phyloP scores from a whole-genome alignment of 2,329 filamentous ascomycete species.

The Macroventuria anomochaeta region DNA sequence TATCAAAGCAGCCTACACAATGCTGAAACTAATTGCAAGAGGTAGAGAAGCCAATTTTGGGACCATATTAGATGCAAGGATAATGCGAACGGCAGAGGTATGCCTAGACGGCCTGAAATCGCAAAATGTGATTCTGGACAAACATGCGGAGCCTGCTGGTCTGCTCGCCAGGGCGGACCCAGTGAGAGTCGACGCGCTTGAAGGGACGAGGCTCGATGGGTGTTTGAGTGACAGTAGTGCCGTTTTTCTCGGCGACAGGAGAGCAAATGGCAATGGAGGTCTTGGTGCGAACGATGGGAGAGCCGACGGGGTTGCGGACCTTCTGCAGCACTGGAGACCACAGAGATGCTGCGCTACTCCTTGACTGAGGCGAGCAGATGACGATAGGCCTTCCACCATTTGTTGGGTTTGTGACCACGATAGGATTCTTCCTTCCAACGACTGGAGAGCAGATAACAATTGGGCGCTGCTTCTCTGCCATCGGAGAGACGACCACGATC shows the following conservation, averaged over 20 bases:
- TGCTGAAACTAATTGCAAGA: neutral
- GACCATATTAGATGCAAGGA: neutral
- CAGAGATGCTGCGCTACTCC: conserved; percentile 17
- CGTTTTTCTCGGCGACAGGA: conserved; percentile 20
- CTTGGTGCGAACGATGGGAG: conserved; percentile 30
- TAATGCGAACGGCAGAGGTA: neutral
- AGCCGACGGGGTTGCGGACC: conserved; percentile 30
- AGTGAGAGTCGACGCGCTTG: conserved; percentile 28
- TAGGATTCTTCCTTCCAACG: conserved; percentile 31
- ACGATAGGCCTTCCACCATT: conserved; percentile 30
- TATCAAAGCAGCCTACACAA: conserved; percentile 2
- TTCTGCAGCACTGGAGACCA: conserved; percentile 29
- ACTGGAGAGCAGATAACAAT: conserved; percentile 36
- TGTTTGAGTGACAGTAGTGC: conserved; percentile 12
- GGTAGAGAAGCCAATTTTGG: neutral
- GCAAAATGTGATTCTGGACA: conserved; percentile 10
- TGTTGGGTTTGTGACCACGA: conserved; percentile 28
- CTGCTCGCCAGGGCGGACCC: conserved; percentile 26
- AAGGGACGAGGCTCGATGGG: conserved; percentile 19
- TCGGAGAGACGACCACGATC: conserved; percentile 28
- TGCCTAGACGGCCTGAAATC: conserved; percentile 10
- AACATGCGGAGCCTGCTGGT: conserved; percentile 20
- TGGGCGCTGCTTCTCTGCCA: conserved; percentile 31
- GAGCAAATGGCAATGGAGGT: conserved; percentile 29
- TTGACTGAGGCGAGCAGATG: conserved; percentile 29